Conservation (phyloP, 2,329 filamentous ascomycete genomes). For the Lachnellula suecica region DNA sequence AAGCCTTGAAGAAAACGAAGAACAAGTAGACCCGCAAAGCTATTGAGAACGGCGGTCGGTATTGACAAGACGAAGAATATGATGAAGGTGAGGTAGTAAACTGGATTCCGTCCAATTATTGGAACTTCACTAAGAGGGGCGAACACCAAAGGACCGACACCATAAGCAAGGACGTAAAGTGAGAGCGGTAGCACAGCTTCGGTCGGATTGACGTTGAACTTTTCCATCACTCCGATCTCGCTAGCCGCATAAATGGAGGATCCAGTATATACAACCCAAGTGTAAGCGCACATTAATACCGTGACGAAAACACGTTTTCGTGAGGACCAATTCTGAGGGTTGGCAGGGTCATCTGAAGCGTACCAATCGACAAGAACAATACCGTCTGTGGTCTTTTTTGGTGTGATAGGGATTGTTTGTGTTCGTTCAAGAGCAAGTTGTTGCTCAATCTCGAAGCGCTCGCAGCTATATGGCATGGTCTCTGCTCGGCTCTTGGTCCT, state of each 20-base stretch:
- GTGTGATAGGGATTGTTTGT: conserved; percentile 43
- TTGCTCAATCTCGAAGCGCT: conserved; percentile 39
- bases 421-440: conserved; percentile 37
- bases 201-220: conserved; percentile 51
- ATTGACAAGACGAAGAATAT: conserved; percentile 68
- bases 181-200: conserved; percentile 57
- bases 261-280: conserved; percentile 57
- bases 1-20: conserved; percentile 65
- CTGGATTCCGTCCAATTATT: conserved; percentile 62
- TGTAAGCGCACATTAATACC: conserved; percentile 53
- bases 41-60: conserved; percentile 60
- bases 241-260: conserved; percentile 49
- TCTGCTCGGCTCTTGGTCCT: conserved; percentile 25
- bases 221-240: conserved; percentile 45
- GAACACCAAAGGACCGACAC: conserved; percentile 63
- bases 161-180: conserved; percentile 64
- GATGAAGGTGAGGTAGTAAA: conserved; percentile 67
- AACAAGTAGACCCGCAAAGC: conserved; percentile 63
- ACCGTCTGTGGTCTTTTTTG: conserved; percentile 45
- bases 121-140: conserved; percentile 68
- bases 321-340: conserved; percentile 55
- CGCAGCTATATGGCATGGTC: conserved; percentile 35
- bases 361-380: conserved; percentile 54
- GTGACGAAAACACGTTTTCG: conserved; percentile 42
- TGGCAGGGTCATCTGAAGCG: conserved; percentile 52